Evolutionary conservation across 768 basidiomycete species (phyloP), one percentile per base, ranked within the genome.

Genomic region (Leccinum subtestaceum): DNA sequence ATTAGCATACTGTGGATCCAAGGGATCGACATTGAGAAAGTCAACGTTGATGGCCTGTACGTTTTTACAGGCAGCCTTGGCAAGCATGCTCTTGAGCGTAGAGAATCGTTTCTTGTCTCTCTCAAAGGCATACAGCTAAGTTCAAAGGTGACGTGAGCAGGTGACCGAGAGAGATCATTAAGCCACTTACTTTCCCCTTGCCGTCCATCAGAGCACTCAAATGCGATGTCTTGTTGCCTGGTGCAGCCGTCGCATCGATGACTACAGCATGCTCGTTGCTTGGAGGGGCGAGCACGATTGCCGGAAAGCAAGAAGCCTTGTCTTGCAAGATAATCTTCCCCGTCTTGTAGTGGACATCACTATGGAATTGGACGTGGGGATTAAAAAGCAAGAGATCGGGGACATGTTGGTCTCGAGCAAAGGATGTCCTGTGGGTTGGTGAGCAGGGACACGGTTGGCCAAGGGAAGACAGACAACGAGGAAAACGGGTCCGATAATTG

Each of bases 181-280:
- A n/a, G 23, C 7, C 1, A 13, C 1, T 56, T 56, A 93, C 95
- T 75, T 86, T 90, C 66, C 94, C 93, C 70, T 83, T 81, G 63
- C 88, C 88, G 17, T 77, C 70, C 90, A 98, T 93, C 47, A 98
- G 76, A 23, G 95, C 93, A 64, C 91, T 90, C 23, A 98, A 74
- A 73, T 96, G 93, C 8, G 94, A 90, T 2, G 97, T 98, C 76
- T 99, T 99, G 76, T 99, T 99, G 1, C 97, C 97, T 0, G 97
- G 97, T 1, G 97, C 97, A 43, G 95, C 90, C 11, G 95, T 98
- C 12, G 93, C 95, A 72, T 98, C 96, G 43, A 98, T 89, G 31
- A 94, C 91, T 50, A 81, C 77, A 55, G 76, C 73, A 45, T 78
- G 71, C 1, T 68, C 60, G 21, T 83, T 78, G 19, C 68, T 71